phyloP scores from a whole-genome alignment of 768 basidiomycete species.

The Dioszegia hungarica region DNA sequence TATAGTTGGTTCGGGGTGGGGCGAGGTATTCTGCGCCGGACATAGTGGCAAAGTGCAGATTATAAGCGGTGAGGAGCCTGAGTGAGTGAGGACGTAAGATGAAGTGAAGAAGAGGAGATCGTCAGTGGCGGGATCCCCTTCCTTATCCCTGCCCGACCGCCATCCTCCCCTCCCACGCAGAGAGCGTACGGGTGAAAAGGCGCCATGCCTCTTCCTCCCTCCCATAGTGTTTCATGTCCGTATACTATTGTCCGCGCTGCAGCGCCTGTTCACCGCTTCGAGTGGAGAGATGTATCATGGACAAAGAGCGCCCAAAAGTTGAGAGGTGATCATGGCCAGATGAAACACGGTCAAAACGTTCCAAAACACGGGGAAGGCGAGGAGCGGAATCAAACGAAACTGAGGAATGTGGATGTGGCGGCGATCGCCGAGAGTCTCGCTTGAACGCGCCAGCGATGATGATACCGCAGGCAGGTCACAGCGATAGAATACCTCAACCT shows the following conservation, averaged over 20 bases:
- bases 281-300: too few relatives aligned
- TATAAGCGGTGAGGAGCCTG: background rate
- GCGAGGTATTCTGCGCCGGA: constrained; percentile 11
- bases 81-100: background rate
- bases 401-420: too few relatives aligned
- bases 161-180: background rate
- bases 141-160: background rate
- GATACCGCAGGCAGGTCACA: too few relatives aligned
- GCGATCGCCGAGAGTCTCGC: background rate
- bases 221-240: background rate
- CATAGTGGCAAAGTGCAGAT: constrained; percentile 5
- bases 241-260: background rate
- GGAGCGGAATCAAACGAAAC: background rate
- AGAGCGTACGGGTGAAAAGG: constrained; percentile 2
- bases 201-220: background rate
- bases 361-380: background rate
- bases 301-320: too few relatives aligned
- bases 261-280: too few relatives aligned
- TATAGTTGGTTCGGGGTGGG: constrained; percentile 12
- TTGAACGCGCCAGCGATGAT: background rate
- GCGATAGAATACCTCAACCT: background rate
- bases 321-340: background rate
- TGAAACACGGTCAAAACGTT: background rate
- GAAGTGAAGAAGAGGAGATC: background rate
- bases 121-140: background rate